Evolutionary conservation across 2,329 filamentous ascomycete species (phyloP), one percentile per base, ranked within the genome.

Genomic region (Zymoseptoria pseudotritici): DNA sequence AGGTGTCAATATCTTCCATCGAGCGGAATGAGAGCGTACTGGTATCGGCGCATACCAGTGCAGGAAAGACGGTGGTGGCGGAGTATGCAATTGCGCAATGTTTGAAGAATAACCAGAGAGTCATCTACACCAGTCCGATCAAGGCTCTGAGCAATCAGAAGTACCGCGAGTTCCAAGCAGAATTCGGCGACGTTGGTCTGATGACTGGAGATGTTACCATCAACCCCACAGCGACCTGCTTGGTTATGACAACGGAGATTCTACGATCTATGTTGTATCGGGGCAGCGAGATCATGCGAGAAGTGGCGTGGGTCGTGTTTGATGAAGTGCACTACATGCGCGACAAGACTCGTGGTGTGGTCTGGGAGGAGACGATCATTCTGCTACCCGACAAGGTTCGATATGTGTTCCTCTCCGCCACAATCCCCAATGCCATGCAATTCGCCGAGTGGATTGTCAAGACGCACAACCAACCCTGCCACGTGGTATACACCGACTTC

Each of bases 161-260:
- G 74, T 99, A 96, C 75, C 84, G 94, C 79, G 94, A 99, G 73
- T 99, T 99, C 75, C 87, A 89, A 67, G 90, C 89, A 50, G 90
- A 96, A 61, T 99, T 99, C 77, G 93, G 92, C 61, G 94, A 99
- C 72, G 93, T 97, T 56, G 94, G 94, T 60, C 81, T 99, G 63
- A 97, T 99, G 93, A 99, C 94, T 4, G 94, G 94, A 71, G 94
- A 99, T 83, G 93, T 97, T 64, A 99, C 94, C 22, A 99, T 99
- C 76, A 99, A 99, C 74, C 95, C 95, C 3, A 97, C 94, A 3
- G 94, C 94, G 13, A 97, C 92, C 61, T 99, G 94, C 74, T 80
- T 99, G 60, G 94, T 99, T 70, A 99, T 99, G 94, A 99, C 94
- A 0, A 99, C 94, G 0, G 94, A 99, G 79, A 99, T 99, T 91